Conservation (phyloP, 331 rosid genomes). For the Erythrophleum ivorense region DNA sequence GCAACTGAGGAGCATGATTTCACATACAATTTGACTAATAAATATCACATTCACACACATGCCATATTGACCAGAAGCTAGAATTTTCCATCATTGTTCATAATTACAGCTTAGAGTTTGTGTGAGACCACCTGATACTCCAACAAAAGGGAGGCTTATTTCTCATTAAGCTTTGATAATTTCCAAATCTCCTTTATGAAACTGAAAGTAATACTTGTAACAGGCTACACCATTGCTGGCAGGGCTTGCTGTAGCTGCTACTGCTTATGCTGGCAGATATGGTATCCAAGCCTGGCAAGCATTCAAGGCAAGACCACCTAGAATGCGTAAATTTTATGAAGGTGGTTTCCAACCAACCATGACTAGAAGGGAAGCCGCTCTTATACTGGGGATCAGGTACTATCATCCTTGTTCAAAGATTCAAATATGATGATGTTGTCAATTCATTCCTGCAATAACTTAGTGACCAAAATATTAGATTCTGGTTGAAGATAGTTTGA, state of each 20-base stretch:
- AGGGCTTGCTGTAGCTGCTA: slow-evolving; percentile 81
- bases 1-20: background rate
- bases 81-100: background rate
- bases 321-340: slow-evolving; percentile 71
- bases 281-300: slow-evolving; percentile 86
- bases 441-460: background rate
- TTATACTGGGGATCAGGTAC: slow-evolving; percentile 80
- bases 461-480: background rate
- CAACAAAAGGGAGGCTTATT: background rate
- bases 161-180: slow-evolving; percentile 1
- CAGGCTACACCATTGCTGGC: slow-evolving; percentile 72
- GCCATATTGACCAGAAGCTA: background rate
- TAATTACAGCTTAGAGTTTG: background rate
- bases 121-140: background rate
- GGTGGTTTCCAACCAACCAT: slow-evolving; percentile 85
- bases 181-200: slow-evolving; percentile 12
- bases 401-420: background rate
- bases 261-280: slow-evolving; percentile 81
- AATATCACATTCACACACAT: background rate
- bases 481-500: background rate
- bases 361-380: slow-evolving; percentile 88
- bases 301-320: slow-evolving; percentile 62
- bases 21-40: background rate
- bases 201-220: slow-evolving; percentile 39
- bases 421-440: background rate